Conservation (phyloP, 1,284 basidiomycete genomes). For the Heterobasidion occidentale region DNA sequence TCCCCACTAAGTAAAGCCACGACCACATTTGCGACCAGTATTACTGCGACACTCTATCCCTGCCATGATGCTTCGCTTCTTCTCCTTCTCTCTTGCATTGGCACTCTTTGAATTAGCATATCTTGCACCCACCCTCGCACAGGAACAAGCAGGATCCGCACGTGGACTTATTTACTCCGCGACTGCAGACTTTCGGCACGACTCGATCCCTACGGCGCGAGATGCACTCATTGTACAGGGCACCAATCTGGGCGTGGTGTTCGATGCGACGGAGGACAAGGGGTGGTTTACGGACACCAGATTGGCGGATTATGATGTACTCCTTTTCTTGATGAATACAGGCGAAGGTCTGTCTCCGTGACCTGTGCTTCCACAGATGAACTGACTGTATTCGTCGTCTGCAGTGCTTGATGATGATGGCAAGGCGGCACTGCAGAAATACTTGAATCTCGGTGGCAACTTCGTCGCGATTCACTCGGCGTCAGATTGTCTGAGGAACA, state of each 20-base stretch:
- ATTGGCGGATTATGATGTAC: conserved; percentile 51
- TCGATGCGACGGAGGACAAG: conserved; percentile 62
- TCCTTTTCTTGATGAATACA: conserved; percentile 68
- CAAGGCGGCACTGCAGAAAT: conserved; percentile 56
- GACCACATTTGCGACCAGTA: no score
- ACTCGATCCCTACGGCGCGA: conserved; percentile 69
- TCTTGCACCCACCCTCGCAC: neutral
- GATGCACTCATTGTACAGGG: conserved; percentile 43
- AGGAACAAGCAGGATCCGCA: conserved; percentile 12
- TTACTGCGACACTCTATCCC: no score
- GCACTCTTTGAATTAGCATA: neutral
- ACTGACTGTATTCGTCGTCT: no score
- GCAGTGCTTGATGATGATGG: conserved; percentile 56
- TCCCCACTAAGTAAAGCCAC: no score
- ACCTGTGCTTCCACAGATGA: no score
- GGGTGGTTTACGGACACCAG: conserved; percentile 48
- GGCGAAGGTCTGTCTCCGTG: conserved; percentile 43
- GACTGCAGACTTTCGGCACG: conserved; percentile 54
- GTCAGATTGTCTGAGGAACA: conserved; percentile 60
- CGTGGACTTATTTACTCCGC: conserved; percentile 46
- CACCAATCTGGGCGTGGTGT: conserved; percentile 37
- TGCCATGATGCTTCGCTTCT: no score
- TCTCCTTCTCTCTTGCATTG: no score
- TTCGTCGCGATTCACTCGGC: conserved; percentile 67
- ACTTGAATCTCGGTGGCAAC: conserved; percentile 64